Base-by-base conservation (phyloP, 345 rosid species). In the Bruguiera parviflora region DNA sequence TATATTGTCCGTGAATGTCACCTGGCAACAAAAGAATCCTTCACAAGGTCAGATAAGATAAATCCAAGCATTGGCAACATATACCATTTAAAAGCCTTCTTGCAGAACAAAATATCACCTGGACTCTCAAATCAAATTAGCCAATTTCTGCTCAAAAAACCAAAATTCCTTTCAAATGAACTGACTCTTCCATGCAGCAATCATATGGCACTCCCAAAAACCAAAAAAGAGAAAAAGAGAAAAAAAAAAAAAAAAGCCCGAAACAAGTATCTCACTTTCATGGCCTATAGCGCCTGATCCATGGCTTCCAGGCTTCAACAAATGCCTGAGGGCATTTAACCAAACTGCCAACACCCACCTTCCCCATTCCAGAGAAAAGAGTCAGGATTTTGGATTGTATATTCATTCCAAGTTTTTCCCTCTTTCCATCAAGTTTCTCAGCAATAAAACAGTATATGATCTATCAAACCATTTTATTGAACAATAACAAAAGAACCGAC, bases 1-100 rank as follows among this genome's bases (percentile, higher is more conserved):
- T 89, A 63, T 89, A 93, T 59, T 93, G 97, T 22, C 97, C 98
- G 77, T 93, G 98, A 76, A 93, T 81, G 69, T 93, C 97, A 75
- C 98, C 98, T 93, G 74, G 49, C 74, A 70, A 28, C 37, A 59
- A 59, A 56, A 59, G 56, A 43, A 73, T 11, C 52, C 21, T 60
- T 59, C 3, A n/a, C 57, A 69, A 29, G 27, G 55, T 66, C n/a
- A 67, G 53, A 5, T 19, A 67, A 69, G 37, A 43, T 39, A 22
- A 29, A 64, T 39, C 6, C 21, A 63, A 39, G 35, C 64, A 62
- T 25, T 25, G 27, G 37, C 1, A 27, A 19, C 8, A 58, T 37
- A 32, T 27, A 16, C 5, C 5, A 58, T 22, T 33, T 47, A 21
- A 22, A 47, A 32, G 31, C 16, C 5, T 24, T 27, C 4, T 28